Evolutionary conservation across 768 basidiomycete genomes (phyloP).

Genomic region (Mycena pura): DNA sequence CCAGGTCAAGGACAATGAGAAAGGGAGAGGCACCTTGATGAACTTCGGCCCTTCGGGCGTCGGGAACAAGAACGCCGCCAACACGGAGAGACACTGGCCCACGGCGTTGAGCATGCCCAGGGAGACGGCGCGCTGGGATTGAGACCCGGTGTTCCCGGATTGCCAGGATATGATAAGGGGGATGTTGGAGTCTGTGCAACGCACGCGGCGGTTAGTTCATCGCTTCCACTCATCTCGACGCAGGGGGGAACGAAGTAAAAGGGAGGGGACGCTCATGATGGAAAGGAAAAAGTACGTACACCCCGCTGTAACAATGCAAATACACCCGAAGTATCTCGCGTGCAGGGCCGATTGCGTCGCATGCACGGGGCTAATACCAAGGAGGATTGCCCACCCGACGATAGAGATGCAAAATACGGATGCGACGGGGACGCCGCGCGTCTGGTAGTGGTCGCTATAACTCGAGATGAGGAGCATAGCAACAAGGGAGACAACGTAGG

Average conservation of each 20-base stretch:
- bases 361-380: slow-evolving; percentile 6
- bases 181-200: too few relatives aligned
- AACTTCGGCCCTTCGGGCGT: slow-evolving; percentile 8
- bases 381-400: slow-evolving; percentile 15
- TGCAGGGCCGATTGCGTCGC: not conserved
- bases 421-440: slow-evolving; percentile 14
- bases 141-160: slow-evolving; percentile 16
- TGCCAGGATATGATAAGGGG: slow-evolving; percentile 22
- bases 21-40: not conserved
- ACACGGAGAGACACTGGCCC: slow-evolving; percentile 21
- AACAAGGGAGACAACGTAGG: slow-evolving; percentile 18
- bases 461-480: slow-evolving; percentile 15
- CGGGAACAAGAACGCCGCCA: slow-evolving; percentile 23
- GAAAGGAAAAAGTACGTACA: slow-evolving; percentile 8
- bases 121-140: slow-evolving; percentile 20
- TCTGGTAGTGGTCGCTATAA: slow-evolving; percentile 12
- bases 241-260: too few relatives aligned
- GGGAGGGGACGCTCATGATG: too few relatives aligned
- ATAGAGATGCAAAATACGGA: slow-evolving; percentile 9
- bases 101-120: slow-evolving; percentile 23
- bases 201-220: too few relatives aligned
- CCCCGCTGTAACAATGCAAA: slow-evolving; percentile 13
- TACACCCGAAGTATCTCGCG: slow-evolving; percentile 17
- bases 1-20: not conserved
- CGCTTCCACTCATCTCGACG: too few relatives aligned